These are phyloP conservation scores for Gracilariopsis chorda DNA, from an alignment of 23 red algal genomes.

Conservation along the genomic window DNA sequence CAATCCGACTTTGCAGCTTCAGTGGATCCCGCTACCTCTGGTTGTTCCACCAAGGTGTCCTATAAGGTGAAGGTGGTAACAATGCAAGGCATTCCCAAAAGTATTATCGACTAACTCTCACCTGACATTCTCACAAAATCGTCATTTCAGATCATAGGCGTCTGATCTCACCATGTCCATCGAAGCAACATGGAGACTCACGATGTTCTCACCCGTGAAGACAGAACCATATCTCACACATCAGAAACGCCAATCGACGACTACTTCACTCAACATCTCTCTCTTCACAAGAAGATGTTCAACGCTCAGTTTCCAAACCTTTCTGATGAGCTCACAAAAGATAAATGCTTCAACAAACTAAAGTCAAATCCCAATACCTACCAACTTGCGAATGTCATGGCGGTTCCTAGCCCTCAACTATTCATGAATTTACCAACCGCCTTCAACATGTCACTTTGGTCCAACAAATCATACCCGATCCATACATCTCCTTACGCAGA, in stretches of 20 bases:
- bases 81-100: neutral
- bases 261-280: neutral
- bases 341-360: neutral
- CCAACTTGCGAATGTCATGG: neutral
- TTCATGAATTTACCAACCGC: neutral
- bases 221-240: neutral
- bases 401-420: neutral
- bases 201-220: neutral
- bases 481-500: neutral
- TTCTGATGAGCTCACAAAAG: neutral
- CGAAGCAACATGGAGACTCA: neutral
- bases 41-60: neutral
- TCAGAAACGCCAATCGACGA: neutral
- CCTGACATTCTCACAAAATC: neutral
- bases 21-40: neutral
- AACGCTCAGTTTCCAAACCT: neutral
- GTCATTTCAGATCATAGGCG: neutral
- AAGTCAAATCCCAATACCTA: neutral
- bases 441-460: neutral
- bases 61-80: neutral
- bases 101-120: neutral
- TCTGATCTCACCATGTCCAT: neutral
- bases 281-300: neutral
- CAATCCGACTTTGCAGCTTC: neutral
- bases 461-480: neutral